A percentile compares a stretch with the other conserved stretches of the same genome.
Evolutionary conservation across 345 rosid genomes (phyloP).

Genomic region (Durio zibethinus): DNA sequence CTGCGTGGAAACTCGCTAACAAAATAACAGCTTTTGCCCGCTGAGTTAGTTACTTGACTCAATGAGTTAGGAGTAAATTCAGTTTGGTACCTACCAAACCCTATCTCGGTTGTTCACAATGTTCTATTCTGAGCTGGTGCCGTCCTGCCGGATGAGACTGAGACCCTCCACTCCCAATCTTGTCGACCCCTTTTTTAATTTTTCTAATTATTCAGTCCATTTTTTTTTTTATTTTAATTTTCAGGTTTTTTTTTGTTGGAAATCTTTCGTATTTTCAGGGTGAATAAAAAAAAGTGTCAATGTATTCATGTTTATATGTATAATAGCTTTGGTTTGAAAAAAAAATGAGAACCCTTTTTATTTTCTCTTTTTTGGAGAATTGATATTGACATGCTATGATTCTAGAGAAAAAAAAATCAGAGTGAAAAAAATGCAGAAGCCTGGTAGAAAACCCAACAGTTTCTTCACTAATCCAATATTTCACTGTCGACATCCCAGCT

Average conservation of each 20-base stretch:
- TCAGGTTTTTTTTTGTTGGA: not conserved
- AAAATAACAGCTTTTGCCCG: not conserved
- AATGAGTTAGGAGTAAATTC: constrained; percentile 25
- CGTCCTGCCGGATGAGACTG: not conserved
- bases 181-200: not conserved
- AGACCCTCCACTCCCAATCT: constrained; percentile 25
- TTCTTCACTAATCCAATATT: not conserved
- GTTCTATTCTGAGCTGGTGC: constrained; percentile 32
- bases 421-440: not conserved
- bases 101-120: constrained; percentile 18
- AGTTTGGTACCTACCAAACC: not conserved
- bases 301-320: constrained; percentile 10
- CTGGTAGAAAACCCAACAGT: not conserved
- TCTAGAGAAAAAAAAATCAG: not conserved
- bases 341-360: not conserved
- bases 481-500: not conserved
- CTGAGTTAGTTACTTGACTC: constrained; percentile 4
- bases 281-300: constrained; percentile 12
- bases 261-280: constrained; percentile 20
- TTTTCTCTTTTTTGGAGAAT: not conserved
- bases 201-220: not conserved
- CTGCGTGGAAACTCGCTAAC: constrained; percentile 59
- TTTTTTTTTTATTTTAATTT: not conserved
- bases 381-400: not conserved
- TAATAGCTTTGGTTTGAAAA: constrained; percentile 6